Conservation (phyloP, 139 green algal species). For the Chlamydomonas eustigma region DNA sequence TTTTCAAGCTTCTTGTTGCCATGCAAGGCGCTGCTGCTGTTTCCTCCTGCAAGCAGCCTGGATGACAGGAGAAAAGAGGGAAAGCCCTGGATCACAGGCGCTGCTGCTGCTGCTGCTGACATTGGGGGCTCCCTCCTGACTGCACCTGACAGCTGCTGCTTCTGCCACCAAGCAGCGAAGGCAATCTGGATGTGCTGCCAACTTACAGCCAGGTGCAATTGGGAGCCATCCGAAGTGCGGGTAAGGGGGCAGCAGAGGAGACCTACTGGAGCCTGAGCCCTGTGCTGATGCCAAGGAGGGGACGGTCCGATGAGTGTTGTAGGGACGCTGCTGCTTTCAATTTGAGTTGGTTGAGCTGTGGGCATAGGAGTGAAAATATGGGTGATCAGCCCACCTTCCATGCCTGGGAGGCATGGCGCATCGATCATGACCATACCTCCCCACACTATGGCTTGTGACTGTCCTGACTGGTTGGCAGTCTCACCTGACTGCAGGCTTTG, state of each 20-base stretch:
- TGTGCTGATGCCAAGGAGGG: not conserved
- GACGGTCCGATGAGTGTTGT: not conserved
- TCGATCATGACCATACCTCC: constrained; percentile 39
- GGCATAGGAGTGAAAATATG: not conserved
- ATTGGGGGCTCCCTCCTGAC: not conserved
- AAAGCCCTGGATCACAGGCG: not conserved
- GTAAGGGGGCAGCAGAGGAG: not conserved
- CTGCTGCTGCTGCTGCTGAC: constrained; percentile 17
- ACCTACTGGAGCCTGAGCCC: not conserved
- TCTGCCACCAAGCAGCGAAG: constrained; percentile 1
- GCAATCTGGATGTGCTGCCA: not conserved
- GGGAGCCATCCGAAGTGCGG: not conserved
- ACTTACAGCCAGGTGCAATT: not conserved
- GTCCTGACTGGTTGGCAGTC: not conserved
- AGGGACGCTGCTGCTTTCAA: not conserved
- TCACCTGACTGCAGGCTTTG: too few species aligned
- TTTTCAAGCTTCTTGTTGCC: too few species aligned
- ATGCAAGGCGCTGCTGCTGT: too few species aligned
- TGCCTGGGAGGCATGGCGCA: constrained; percentile 52
- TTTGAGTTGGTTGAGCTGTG: not conserved
- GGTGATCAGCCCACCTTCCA: constrained; percentile 56
- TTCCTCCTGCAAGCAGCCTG: too few species aligned
- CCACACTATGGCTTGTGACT: not conserved
- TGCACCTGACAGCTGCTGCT: constrained; percentile 7
- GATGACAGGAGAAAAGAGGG: not conserved